phyloP scores from a whole-genome alignment of 179 eudicot genomes.

The Beta lomatogona region DNA sequence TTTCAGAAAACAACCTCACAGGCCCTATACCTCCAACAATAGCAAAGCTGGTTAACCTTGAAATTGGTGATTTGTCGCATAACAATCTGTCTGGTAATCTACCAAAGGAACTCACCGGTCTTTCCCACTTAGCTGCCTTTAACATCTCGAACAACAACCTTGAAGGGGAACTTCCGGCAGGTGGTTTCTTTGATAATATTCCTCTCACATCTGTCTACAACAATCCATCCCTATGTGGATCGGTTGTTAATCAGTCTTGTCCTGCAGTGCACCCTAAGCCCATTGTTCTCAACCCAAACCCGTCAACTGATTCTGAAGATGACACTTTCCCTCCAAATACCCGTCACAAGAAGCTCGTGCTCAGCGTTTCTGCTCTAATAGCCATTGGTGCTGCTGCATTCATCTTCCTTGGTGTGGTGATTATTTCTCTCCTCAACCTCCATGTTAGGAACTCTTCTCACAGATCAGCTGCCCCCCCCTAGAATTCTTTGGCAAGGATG shows the following conservation, averaged over 20 bases:
- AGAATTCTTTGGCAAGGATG: slow-evolving; percentile 49
- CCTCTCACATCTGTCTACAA: slow-evolving; percentile 64
- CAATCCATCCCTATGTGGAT: slow-evolving; percentile 83
- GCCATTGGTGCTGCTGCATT: slow-evolving; percentile 87
- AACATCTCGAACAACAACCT: slow-evolving; percentile 72
- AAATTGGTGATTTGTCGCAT: slow-evolving; percentile 62
- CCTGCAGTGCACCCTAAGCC: slow-evolving; percentile 89
- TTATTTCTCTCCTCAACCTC: slow-evolving; percentile 64
- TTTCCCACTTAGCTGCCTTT: slow-evolving; percentile 61
- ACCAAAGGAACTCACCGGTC: slow-evolving; percentile 74
- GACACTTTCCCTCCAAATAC: slow-evolving; percentile 45
- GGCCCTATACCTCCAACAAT: slow-evolving; percentile 64
- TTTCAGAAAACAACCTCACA: slow-evolving; percentile 64
- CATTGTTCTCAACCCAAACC: slow-evolving; percentile 82
- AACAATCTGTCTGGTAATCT: slow-evolving; percentile 63
- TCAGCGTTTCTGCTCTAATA: slow-evolving; percentile 74
- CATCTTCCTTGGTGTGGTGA: slow-evolving; percentile 73
- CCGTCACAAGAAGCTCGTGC: slow-evolving; percentile 60
- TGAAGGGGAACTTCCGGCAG: slow-evolving; percentile 79
- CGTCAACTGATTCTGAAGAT: slow-evolving; percentile 51
- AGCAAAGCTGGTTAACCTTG: slow-evolving; percentile 56
- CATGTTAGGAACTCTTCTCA: slow-evolving; percentile 54
- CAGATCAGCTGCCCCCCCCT: slow-evolving; percentile 51
- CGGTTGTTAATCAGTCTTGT: slow-evolving; percentile 66
- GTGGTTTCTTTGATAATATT: slow-evolving; percentile 76